Base-by-base conservation (phyloP, 352 stramenopile species). In the Pythium vanterpoolii region DNA sequence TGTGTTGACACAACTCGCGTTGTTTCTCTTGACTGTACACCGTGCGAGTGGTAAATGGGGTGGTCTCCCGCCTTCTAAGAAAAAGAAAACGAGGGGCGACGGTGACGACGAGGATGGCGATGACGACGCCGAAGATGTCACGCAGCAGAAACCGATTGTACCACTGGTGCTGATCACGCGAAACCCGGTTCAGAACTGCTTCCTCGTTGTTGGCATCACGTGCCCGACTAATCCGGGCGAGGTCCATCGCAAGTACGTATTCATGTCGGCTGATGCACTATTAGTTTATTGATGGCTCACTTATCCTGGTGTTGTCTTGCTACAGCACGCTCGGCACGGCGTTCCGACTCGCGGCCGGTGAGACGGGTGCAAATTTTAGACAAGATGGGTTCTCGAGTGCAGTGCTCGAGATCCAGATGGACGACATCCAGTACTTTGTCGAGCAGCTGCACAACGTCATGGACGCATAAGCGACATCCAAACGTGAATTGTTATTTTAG, bases 351-450 rank as follows among this genome's bases (percentile, higher is more conserved):
- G 93, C 94, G 11, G 95, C 95, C 19, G 87, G 90, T 10, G 91
- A 97, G 44, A 98, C 97, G 34, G 88, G 92, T 40, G 91, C 89
- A 16, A 91, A 88, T 49, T 98, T 97, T 71, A 73, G 79, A 43
- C 96, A 98, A 68, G 94, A 99, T 67, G 93, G 94, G 54, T 98
- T 98, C 69, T 94, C 98, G 56, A 97, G 86, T 50, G 93, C 96
- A 36, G 93, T 98, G 4, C 96, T 98, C 58, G 93, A 98, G 77
- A 96, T 99, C 46, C 81, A 90, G 56, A 95, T 86, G 48, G 83
- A 95, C 46, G 87, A 98, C 72, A 97, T 98, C 53, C 90, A 98
- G 64, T 93, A 92, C 67, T 98, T 98, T 71, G 84, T 98, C 63
- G 95, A 98, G 72, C 91, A 97, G 58, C 72, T 98, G 8, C 92